Base-by-base conservation (phyloP, 768 basidiomycete species). In the Podaxis mareebaensis region DNA sequence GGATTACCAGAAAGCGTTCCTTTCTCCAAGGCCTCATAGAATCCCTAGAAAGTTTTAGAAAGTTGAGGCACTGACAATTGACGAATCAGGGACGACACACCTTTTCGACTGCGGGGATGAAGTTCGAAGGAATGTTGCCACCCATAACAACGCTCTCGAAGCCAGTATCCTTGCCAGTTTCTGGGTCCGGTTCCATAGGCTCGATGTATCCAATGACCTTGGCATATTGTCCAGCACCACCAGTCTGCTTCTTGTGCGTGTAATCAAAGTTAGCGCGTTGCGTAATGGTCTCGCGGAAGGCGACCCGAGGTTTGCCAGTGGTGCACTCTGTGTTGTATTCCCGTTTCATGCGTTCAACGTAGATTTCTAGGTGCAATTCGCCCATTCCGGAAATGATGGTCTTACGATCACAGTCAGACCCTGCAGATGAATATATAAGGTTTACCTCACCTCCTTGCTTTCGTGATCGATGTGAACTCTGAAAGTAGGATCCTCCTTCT, bases 371-470 rank as follows among this genome's bases (percentile, higher is more conserved):
- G 73, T 99, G 97, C 17, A 99, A 86, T 75, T 99, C 97, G 26
- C 97, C 97, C 97, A 99, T 99, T 22, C 97, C 97, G 33, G 96
- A 98, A 67, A 99, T 98, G 75, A 99, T 99, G 15, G 96, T 99
- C 93, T 95, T 67, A 17, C 15, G 2, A 59, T 48, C 10, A 20
- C 36, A 56, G 20, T 46, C 54, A 46, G 26, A 20, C 30, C 3
- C 2, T 17, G 42, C 2, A 64, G 20, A 28, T 39, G 55, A 39
- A 53, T 11, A 1, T 3, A 17, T 26, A 24, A 24, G 46, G 36
- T n/a, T 13, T 26, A 17, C 58, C 73, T 66, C 68, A 92, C 93
- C 87, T 99, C 96, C 75, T 96, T 95, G 72, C 91, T 93, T 72
- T 97, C 96, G 28, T 82, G 76, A 75, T 99, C 97, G 66, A 99